Conservation (phyloP, 352 stramenopile species). For the Phytopythium litorale region DNA sequence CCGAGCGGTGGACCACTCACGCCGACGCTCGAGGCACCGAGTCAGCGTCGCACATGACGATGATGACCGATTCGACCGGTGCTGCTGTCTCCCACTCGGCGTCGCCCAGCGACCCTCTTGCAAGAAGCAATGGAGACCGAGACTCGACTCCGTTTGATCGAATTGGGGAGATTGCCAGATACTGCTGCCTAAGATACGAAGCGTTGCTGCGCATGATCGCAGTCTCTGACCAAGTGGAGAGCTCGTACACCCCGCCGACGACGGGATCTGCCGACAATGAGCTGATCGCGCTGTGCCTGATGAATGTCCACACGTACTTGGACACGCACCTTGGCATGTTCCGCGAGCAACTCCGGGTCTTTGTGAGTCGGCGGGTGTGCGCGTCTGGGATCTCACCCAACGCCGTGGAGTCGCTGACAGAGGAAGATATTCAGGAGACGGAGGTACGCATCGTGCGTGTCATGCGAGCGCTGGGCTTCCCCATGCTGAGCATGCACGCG, state of each 20-base stretch:
- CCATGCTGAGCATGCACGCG: slow-evolving; percentile 24
- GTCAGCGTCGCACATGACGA: background rate
- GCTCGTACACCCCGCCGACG: slow-evolving; percentile 17
- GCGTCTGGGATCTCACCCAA: background rate
- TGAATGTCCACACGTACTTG: slow-evolving; percentile 62
- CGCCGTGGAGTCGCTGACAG: background rate
- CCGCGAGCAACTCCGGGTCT: slow-evolving; percentile 9
- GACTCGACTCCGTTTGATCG: background rate
- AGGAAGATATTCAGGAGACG: background rate
- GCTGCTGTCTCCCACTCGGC: background rate
- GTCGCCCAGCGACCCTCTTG: background rate
- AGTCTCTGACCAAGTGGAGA: slow-evolving; percentile 6
- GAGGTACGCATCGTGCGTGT: slow-evolving; percentile 22
- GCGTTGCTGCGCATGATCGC: slow-evolving; percentile 3
- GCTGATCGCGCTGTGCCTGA: slow-evolving; percentile 49
- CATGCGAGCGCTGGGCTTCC: slow-evolving; percentile 40
- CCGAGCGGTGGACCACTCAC: background rate
- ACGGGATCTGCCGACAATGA: slow-evolving; percentile 25
- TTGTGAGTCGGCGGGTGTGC: background rate
- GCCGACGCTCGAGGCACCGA: background rate
- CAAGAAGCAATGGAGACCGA: background rate
- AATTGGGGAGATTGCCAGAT: background rate
- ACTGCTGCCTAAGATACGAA: slow-evolving; percentile 1
- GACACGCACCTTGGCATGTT: slow-evolving; percentile 33
- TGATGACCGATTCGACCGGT: background rate